Percentiles rank a stretch among this genome's conserved stretches.
phyloP scores from a whole-genome alignment of 75 land plant species.

The Chamaecyparis obtusa region DNA sequence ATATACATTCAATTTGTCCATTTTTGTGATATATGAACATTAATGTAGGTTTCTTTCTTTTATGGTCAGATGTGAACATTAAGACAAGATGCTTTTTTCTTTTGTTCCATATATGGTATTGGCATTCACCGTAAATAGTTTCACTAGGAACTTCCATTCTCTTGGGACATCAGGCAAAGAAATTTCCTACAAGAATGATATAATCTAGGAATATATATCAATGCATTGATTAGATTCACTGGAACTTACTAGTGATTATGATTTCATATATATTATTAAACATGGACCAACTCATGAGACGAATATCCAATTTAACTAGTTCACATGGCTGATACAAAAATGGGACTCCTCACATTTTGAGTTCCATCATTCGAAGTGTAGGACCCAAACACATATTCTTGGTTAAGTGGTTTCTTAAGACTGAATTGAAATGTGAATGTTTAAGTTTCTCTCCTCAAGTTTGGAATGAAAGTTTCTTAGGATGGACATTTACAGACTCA shows the following conservation, averaged over 20 bases:
- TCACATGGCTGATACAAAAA: slow-evolving; percentile 37
- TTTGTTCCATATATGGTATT: too few species aligned
- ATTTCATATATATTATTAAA: too few species aligned
- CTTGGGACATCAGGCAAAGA: too few species aligned
- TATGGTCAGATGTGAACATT: too few species aligned
- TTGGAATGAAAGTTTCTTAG: slow-evolving; percentile 36
- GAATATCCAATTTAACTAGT: background rate
- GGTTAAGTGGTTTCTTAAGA: background rate
- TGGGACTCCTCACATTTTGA: slow-evolving; percentile 67
- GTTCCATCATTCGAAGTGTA: too few species aligned
- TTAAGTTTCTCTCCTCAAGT: slow-evolving; percentile 38
- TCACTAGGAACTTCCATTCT: background rate
- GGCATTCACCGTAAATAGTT: background rate
- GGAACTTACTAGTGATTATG: too few species aligned
- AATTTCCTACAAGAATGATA: background rate
- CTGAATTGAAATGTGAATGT: slow-evolving; percentile 36
- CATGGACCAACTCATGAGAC: background rate
- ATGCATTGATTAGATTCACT: background rate
- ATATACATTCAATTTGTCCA: too few species aligned
- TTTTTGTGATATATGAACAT: background rate
- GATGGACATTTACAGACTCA: slow-evolving; percentile 32
- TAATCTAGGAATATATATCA: too few species aligned
- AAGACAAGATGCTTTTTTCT: too few species aligned
- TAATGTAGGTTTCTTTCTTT: background rate
- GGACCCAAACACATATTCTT: slow-evolving; percentile 54